Conservation (phyloP, 495 filamentous ascomycete genomes). For the Collariella sp. region DNA sequence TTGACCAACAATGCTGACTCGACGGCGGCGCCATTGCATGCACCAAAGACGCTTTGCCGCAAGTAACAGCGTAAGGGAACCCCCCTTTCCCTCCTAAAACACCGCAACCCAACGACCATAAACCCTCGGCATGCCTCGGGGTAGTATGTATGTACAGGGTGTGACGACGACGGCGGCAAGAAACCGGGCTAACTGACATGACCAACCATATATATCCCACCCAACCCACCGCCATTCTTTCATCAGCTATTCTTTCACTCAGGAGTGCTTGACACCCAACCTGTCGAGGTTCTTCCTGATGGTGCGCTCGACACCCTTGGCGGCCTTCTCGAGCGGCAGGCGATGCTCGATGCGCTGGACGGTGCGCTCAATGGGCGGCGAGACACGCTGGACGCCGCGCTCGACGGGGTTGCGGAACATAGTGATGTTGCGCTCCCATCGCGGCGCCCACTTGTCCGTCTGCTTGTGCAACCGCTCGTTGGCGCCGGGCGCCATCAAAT, state of each 20-base stretch:
- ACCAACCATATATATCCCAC: too few relatives aligned
- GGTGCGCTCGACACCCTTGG: slow-evolving; percentile 31
- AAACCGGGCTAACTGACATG: neutral
- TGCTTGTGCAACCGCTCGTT: slow-evolving; percentile 36
- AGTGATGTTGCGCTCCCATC: slow-evolving; percentile 43
- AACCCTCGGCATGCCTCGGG: neutral
- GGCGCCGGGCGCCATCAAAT: slow-evolving; percentile 40
- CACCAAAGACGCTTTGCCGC: neutral
- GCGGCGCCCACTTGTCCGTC: slow-evolving; percentile 41
- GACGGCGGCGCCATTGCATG: neutral
- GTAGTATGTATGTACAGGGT: slow-evolving; percentile 1
- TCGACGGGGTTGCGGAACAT: slow-evolving; percentile 37
- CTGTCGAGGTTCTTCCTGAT: slow-evolving; percentile 35
- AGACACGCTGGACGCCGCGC: slow-evolving; percentile 34
- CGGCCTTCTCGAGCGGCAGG: slow-evolving; percentile 39
- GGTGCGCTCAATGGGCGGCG: slow-evolving; percentile 33
- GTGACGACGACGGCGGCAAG: neutral
- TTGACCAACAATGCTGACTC: neutral
- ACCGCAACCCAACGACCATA: neutral
- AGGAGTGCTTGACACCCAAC: slow-evolving; percentile 19
- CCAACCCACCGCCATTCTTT: too few relatives aligned
- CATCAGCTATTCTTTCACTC: neutral
- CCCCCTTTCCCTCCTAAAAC: neutral
- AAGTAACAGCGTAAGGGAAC: neutral
- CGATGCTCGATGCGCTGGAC: slow-evolving; percentile 33